Conservation (phyloP, 2,329 filamentous ascomycete genomes). For the Thermothelomyces thermophilus region DNA sequence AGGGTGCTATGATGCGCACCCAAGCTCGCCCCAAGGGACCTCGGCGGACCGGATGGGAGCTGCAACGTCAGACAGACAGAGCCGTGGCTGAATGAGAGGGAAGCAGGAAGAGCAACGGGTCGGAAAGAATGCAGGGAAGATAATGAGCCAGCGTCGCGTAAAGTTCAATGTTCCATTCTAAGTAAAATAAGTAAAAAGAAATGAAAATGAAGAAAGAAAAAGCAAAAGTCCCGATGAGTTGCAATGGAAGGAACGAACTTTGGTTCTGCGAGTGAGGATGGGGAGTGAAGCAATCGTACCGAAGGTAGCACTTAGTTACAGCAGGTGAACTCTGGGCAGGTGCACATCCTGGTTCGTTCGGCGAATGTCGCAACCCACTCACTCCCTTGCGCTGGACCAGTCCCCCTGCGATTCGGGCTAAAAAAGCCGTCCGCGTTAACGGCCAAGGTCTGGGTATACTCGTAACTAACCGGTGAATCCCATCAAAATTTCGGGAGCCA, state of each 20-base stretch:
- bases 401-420: constrained; percentile 4
- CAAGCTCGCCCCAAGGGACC: constrained; percentile 15
- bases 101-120: background rate
- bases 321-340: too few species aligned
- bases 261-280: too few species aligned
- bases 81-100: background rate
- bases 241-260: too few species aligned
- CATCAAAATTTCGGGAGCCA: constrained; percentile 20
- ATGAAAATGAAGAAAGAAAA: background rate
- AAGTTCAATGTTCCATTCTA: too few species aligned
- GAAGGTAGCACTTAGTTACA: too few species aligned
- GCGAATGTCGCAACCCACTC: constrained; percentile 19
- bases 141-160: background rate
- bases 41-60: constrained; percentile 19
- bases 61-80: constrained; percentile 5
- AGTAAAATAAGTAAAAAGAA: too few species aligned
- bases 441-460: constrained; percentile 1
- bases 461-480: background rate
- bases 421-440: constrained; percentile 17
- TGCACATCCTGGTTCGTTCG: too few species aligned
- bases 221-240: too few species aligned
- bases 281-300: too few species aligned
- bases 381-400: constrained; percentile 14
- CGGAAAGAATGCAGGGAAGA: background rate
- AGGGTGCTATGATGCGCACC: background rate